A percentile compares a stretch with the other conserved stretches of the same genome.
Evolutionary conservation across 805 yeast species (phyloP).

Genomic region (Priceomyces melissophilus): DNA sequence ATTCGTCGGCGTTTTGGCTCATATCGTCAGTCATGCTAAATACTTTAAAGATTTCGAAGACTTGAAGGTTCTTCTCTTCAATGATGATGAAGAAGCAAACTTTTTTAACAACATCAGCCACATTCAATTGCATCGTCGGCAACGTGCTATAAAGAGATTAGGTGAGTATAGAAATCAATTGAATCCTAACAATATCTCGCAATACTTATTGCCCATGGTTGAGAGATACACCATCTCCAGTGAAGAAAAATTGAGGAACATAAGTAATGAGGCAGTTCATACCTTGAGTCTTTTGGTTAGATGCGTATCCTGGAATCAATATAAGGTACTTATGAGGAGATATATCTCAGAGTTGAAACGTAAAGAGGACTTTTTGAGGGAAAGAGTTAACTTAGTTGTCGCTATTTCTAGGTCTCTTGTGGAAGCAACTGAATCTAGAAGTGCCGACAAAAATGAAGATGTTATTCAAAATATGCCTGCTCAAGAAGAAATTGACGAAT

Average conservation of each 20-base stretch:
- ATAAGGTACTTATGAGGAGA: conserved; percentile 67
- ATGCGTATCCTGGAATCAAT: conserved; percentile 74
- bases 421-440: conserved; percentile 24
- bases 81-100: conserved; percentile 77
- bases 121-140: conserved; percentile 82
- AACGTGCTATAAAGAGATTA: conserved; percentile 72
- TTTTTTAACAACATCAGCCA: conserved; percentile 76
- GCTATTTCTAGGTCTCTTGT: conserved; percentile 51
- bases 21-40: conserved; percentile 49
- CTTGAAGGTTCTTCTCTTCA: conserved; percentile 57
- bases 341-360: conserved; percentile 49
- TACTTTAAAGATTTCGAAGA: conserved; percentile 54
- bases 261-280: conserved; percentile 62
- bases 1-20: conserved; percentile 62
- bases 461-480: conserved; percentile 25
- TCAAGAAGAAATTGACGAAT: conserved; percentile 23
- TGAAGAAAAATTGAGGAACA: conserved; percentile 55
- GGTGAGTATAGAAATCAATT: conserved; percentile 46
- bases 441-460: conserved; percentile 12
- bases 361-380: conserved; percentile 47
- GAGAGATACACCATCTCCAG: conserved; percentile 70
- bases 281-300: conserved; percentile 59
- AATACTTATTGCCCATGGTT: conserved; percentile 78
- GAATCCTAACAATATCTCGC: conserved; percentile 60
- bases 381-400: conserved; percentile 56